phyloP scores from a whole-genome alignment of 75 land plant genomes.

The Adiantum capillusveneris region DNA sequence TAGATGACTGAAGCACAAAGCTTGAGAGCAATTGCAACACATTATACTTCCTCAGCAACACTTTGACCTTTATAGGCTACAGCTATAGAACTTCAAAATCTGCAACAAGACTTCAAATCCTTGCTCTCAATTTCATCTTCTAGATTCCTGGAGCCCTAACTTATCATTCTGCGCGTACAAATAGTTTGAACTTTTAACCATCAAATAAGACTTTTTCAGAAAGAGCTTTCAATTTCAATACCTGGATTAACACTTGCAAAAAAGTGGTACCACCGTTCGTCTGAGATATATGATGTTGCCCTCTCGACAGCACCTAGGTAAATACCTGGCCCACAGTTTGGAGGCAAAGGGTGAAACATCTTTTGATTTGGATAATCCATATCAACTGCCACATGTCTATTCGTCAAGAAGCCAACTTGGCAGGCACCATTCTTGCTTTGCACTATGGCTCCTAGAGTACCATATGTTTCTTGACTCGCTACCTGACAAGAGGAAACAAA shows the following conservation, averaged over 20 bases:
- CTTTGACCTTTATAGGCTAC: too few relatives aligned
- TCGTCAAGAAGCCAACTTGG: conserved; percentile 38
- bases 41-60: too few relatives aligned
- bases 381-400: conserved; percentile 45
- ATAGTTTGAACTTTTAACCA: neutral
- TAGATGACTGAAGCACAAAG: too few relatives aligned
- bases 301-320: conserved; percentile 47
- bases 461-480: conserved; percentile 93
- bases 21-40: too few relatives aligned
- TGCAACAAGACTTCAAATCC: too few relatives aligned
- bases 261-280: conserved; percentile 48
- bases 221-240: neutral
- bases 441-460: conserved; percentile 88
- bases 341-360: conserved; percentile 46
- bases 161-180: too few relatives aligned
- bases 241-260: conserved; percentile 46
- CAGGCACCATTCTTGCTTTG: conserved; percentile 63
- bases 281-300: conserved; percentile 40
- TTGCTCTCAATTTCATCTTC: too few relatives aligned
- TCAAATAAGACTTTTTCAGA: neutral
- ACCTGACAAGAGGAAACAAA: conserved; percentile 31
- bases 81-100: too few relatives aligned
- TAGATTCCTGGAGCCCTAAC: too few relatives aligned
- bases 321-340: conserved; percentile 43
- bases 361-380: conserved; percentile 40